phyloP scores from a whole-genome alignment of 805 yeast species.

The Lachancea lanzarotensis region DNA sequence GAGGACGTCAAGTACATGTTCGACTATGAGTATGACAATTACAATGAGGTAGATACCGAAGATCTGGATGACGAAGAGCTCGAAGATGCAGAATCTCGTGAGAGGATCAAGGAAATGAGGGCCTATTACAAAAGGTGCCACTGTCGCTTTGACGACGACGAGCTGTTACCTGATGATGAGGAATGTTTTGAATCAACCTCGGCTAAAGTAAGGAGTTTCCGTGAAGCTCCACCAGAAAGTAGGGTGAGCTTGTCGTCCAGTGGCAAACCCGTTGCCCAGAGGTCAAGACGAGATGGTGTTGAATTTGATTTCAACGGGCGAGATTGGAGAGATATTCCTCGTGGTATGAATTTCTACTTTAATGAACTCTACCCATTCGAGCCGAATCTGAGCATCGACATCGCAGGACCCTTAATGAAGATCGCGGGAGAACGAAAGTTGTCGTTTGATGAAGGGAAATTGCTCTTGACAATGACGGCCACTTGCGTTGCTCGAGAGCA shows the following conservation, averaged over 20 bases:
- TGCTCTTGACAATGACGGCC: slow-evolving; percentile 39
- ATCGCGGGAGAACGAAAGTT: slow-evolving; percentile 19
- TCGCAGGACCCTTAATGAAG: slow-evolving; percentile 12
- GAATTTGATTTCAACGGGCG: slow-evolving; percentile 55
- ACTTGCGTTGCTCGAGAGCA: slow-evolving; percentile 44
- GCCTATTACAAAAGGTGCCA: slow-evolving; percentile 31
- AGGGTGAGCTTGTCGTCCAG: neutral
- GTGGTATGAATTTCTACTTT: slow-evolving; percentile 46
- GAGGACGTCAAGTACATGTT: slow-evolving; percentile 60
- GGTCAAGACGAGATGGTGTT: slow-evolving; percentile 31
- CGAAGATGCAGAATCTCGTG: slow-evolving; percentile 16
- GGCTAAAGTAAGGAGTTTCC: slow-evolving; percentile 14
- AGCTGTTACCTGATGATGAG: slow-evolving; percentile 20
- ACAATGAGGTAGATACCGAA: slow-evolving; percentile 32
- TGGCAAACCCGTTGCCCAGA: slow-evolving; percentile 30
- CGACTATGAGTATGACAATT: slow-evolving; percentile 47
- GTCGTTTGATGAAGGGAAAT: slow-evolving; percentile 11
- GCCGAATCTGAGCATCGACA: slow-evolving; percentile 12
- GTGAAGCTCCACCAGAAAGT: slow-evolving; percentile 8
- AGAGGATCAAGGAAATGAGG: slow-evolving; percentile 17
- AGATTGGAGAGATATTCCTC: slow-evolving; percentile 69
- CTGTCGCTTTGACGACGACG: slow-evolving; percentile 35
- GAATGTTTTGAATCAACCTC: slow-evolving; percentile 22
- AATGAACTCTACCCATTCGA: slow-evolving; percentile 21
- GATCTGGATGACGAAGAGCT: slow-evolving; percentile 19